phyloP scores from a whole-genome alignment of 306 rosid species.

The Bauhinia variegata region DNA sequence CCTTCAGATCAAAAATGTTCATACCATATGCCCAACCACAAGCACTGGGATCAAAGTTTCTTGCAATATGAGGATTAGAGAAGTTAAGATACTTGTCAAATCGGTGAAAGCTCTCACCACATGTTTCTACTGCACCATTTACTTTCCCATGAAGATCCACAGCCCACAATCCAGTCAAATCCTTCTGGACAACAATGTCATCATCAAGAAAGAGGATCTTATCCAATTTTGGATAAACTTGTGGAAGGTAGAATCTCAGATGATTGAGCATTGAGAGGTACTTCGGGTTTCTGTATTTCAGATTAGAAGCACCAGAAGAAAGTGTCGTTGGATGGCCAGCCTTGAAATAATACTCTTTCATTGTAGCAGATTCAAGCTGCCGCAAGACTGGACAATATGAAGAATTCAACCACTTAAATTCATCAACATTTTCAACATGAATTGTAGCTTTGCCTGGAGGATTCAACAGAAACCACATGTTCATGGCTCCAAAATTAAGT shows the following conservation, averaged over 20 bases:
- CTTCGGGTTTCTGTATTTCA: slow-evolving; percentile 96
- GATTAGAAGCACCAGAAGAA: slow-evolving; percentile 77
- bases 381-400: slow-evolving; percentile 94
- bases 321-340: slow-evolving; percentile 77
- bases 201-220: slow-evolving; percentile 94
- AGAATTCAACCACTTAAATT: slow-evolving; percentile 93
- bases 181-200: slow-evolving; percentile 98
- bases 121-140: slow-evolving; percentile 96
- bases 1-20: slow-evolving; percentile 92
- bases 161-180: slow-evolving; percentile 79
- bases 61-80: slow-evolving; percentile 81
- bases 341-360: slow-evolving; percentile 95
- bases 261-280: slow-evolving; percentile 98
- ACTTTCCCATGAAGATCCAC: slow-evolving; percentile 87
- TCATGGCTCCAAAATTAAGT: slow-evolving; percentile 97
- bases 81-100: slow-evolving; percentile 96
- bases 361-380: slow-evolving; percentile 89
- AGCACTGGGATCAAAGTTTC: slow-evolving; percentile 87
- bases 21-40: slow-evolving; percentile 99
- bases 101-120: slow-evolving; percentile 90
- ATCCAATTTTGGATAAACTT: slow-evolving; percentile 89
- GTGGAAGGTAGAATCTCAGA: slow-evolving; percentile 93
- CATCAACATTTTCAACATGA: slow-evolving; percentile 91
- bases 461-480: slow-evolving; percentile 95
- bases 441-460: slow-evolving; percentile 95